phyloP scores from a whole-genome alignment of 2,329 filamentous ascomycete genomes.

The Corinectria fuckeliana region DNA sequence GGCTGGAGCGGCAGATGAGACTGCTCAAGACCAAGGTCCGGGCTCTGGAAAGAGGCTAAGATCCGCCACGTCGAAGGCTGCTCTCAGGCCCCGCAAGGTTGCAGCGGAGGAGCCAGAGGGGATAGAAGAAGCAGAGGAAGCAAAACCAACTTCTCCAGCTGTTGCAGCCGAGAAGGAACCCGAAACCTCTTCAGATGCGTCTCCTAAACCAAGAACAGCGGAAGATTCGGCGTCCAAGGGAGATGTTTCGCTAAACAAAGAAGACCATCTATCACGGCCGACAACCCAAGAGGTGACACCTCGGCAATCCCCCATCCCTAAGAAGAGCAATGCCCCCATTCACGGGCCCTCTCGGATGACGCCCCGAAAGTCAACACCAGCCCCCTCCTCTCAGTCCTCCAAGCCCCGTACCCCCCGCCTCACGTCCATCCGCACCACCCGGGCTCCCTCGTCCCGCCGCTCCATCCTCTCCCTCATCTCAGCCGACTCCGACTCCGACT shows the following conservation, averaged over 20 bases:
- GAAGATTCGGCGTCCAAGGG: not conserved
- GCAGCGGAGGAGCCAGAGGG: not conserved
- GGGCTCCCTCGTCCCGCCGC: slow-evolving; percentile 40
- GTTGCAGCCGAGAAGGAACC: not conserved
- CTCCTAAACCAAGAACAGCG: not conserved
- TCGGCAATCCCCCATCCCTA: slow-evolving; percentile 8
- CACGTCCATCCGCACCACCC: slow-evolving; percentile 34
- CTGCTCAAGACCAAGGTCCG: not conserved
- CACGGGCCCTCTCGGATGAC: not conserved
- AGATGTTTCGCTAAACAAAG: not conserved
- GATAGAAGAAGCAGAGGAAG: not conserved
- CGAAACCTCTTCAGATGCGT: not conserved
- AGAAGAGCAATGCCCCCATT: slow-evolving; percentile 3
- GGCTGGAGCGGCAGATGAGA: not conserved
- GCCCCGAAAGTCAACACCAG: not conserved
- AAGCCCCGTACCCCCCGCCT: slow-evolving; percentile 39
- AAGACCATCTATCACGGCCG: not conserved
- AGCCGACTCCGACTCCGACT: slow-evolving; percentile 49
- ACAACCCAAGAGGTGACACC: not conserved
- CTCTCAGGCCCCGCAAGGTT: not conserved
- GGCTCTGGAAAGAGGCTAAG: not conserved
- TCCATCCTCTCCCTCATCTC: slow-evolving; percentile 53
- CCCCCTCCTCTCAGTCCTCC: slow-evolving; percentile 28
- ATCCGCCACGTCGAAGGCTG: not conserved
- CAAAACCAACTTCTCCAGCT: not conserved